phyloP scores from a whole-genome alignment of 1,139 yeast species.

The Geotrichum bryndzae region DNA sequence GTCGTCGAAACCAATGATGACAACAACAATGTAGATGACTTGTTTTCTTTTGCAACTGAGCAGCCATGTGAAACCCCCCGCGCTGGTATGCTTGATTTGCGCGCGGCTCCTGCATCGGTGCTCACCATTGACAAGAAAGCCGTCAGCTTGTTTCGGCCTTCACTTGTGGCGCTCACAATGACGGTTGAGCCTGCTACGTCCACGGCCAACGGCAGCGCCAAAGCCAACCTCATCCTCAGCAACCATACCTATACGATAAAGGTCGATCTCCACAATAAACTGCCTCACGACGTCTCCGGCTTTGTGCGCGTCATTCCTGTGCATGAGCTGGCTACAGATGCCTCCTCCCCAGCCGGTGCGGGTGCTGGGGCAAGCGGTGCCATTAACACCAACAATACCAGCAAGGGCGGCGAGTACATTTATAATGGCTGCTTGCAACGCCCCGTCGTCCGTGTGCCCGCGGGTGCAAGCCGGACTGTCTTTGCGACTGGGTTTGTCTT shows the following conservation, averaged over 20 bases:
- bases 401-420: conserved; percentile 26
- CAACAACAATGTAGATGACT: background rate
- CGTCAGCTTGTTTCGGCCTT: background rate
- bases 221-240: background rate
- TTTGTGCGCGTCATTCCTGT: background rate
- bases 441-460: conserved; percentile 41
- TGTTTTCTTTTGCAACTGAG: background rate
- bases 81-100: background rate
- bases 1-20: background rate
- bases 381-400: conserved; percentile 15
- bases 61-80: background rate
- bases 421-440: conserved; percentile 63
- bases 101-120: background rate
- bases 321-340: background rate
- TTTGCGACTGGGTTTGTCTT: conserved; percentile 50
- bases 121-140: background rate
- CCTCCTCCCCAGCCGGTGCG: background rate
- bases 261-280: background rate
- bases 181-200: background rate
- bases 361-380: background rate
- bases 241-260: background rate
- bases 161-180: background rate
- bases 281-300: background rate
- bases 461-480: conserved; percentile 41
- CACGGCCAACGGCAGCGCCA: background rate